These are phyloP conservation scores for Cydonia oblonga DNA, from an alignment of 331 rosid genomes.

Conservation along the genomic window DNA sequence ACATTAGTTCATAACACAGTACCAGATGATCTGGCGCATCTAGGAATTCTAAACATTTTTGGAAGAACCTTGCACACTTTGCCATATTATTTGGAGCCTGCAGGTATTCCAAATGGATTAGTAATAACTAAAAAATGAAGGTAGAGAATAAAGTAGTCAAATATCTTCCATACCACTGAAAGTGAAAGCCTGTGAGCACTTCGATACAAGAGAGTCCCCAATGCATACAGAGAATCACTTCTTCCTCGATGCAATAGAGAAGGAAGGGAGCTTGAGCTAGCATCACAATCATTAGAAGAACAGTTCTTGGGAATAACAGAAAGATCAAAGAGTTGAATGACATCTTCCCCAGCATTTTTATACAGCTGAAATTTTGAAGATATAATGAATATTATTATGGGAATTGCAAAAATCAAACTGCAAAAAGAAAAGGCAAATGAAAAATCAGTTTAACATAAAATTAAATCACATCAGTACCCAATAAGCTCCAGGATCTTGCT, in stretches of 20 bases:
- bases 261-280: constrained; percentile 60
- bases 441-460: not conserved
- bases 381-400: not conserved
- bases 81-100: constrained; percentile 78
- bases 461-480: constrained; percentile 53
- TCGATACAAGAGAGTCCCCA: constrained; percentile 85
- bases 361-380: constrained; percentile 59
- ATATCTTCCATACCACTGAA: constrained; percentile 58
- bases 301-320: constrained; percentile 62
- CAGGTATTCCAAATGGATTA: constrained; percentile 21
- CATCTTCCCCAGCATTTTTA: constrained; percentile 93
- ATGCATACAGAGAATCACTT: constrained; percentile 73
- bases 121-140: constrained; percentile 9
- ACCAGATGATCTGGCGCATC: constrained; percentile 92
- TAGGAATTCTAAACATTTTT: constrained; percentile 78
- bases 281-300: constrained; percentile 49
- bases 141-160: constrained; percentile 4
- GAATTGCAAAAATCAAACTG: not conserved
- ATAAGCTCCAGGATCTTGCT: constrained; percentile 95
- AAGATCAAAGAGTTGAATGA: constrained; percentile 89
- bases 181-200: constrained; percentile 90
- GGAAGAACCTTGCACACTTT: constrained; percentile 73
- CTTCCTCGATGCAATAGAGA: constrained; percentile 54
- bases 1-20: constrained; percentile 14
- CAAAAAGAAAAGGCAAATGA: not conserved